Conservation (phyloP, 768 basidiomycete genomes). For the Inosperma sp. region DNA sequence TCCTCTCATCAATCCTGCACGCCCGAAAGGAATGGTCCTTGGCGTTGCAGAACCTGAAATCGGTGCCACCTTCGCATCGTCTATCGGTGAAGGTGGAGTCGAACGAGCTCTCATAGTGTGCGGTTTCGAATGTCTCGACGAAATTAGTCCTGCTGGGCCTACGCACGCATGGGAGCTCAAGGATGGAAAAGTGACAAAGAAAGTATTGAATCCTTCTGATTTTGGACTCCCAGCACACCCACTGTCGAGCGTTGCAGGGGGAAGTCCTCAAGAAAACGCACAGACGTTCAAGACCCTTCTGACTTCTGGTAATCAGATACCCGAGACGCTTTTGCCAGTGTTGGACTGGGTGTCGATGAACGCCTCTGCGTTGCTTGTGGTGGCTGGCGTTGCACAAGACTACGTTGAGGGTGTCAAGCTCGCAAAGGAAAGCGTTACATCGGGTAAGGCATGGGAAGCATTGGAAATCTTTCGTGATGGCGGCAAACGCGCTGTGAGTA, state of each 20-base stretch:
- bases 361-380: slow-evolving; percentile 80
- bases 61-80: slow-evolving; percentile 75
- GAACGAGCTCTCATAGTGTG: slow-evolving; percentile 88
- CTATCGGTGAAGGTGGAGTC: slow-evolving; percentile 69
- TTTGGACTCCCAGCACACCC: slow-evolving; percentile 78
- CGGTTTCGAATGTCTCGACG: slow-evolving; percentile 86
- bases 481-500: slow-evolving; percentile 28
- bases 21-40: slow-evolving; percentile 83
- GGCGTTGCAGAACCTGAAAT: slow-evolving; percentile 83
- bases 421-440: slow-evolving; percentile 57
- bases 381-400: slow-evolving; percentile 69
- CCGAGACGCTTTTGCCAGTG: slow-evolving; percentile 55
- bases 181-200: slow-evolving; percentile 55
- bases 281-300: slow-evolving; percentile 64
- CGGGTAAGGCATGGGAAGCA: slow-evolving; percentile 58
- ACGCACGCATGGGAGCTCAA: slow-evolving; percentile 82
- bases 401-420: slow-evolving; percentile 67
- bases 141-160: slow-evolving; percentile 91
- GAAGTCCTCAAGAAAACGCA: slow-evolving; percentile 78
- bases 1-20: slow-evolving; percentile 88
- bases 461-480: slow-evolving; percentile 47
- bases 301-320: slow-evolving; percentile 50
- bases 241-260: slow-evolving; percentile 64
- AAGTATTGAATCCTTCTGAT: slow-evolving; percentile 57
- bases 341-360: slow-evolving; percentile 89